Evolutionary conservation across 73 alveolate genomes (phyloP).

Genomic region (Paraurostyla sp.): DNA sequence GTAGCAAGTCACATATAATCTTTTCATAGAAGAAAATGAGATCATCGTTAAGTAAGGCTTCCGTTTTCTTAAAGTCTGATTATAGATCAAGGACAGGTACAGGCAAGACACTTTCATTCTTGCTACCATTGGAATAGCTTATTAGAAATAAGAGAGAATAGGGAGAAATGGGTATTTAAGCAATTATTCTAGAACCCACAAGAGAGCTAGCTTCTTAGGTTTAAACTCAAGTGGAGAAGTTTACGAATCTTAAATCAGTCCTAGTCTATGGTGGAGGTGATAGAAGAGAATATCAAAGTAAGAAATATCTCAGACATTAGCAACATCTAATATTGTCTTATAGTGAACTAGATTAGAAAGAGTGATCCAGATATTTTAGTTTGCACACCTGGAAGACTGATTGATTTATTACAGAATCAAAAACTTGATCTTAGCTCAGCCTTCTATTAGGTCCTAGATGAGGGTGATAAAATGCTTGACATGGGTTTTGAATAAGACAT

Average conservation of each 20-base stretch:
- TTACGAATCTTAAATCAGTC: constrained; percentile 81
- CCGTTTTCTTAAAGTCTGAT: neutral
- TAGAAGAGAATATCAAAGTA: constrained; percentile 74
- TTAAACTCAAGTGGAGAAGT: constrained; percentile 83
- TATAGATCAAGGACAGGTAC: constrained; percentile 94
- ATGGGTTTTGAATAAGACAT: constrained; percentile 93
- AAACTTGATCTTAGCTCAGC: constrained; percentile 75
- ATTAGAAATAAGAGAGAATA: neutral
- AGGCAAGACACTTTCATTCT: constrained; percentile 95
- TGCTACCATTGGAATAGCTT: constrained; percentile 86
- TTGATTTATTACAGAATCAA: constrained; percentile 86
- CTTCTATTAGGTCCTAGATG: constrained; percentile 87
- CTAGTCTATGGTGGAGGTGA: constrained; percentile 92
- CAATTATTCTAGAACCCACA: constrained; percentile 93
- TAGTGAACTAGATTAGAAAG: neutral
- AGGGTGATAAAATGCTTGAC: constrained; percentile 96
- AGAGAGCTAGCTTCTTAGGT: constrained; percentile 91
- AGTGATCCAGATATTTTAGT: constrained; percentile 86
- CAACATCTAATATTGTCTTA: neutral
- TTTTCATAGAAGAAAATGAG: neutral
- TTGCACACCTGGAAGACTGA: constrained; percentile 95
- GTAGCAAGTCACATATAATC: constrained; percentile 26
- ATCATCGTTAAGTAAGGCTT: constrained; percentile 22
- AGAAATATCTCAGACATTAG: constrained; percentile 44
- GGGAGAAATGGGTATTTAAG: constrained; percentile 64